These are phyloP conservation scores for Byssochlamys sp. DNA, from an alignment of 2,329 filamentous ascomycete species.

Conservation along the genomic window DNA sequence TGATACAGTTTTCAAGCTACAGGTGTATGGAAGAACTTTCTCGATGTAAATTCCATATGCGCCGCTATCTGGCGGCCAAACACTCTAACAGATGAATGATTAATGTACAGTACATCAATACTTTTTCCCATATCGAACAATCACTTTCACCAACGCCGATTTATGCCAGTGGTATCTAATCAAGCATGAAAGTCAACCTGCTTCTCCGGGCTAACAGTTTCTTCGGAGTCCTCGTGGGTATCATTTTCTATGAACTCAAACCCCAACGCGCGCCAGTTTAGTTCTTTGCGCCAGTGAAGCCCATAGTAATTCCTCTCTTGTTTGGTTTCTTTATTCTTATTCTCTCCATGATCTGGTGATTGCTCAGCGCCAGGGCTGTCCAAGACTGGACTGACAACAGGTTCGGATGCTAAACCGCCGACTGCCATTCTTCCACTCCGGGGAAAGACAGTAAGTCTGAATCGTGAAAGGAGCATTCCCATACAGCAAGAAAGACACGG, in stretches of 20 bases:
- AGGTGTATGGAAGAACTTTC: too few relatives aligned
- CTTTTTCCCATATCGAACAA: too few relatives aligned
- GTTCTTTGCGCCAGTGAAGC: constrained; percentile 53
- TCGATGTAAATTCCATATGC: too few relatives aligned
- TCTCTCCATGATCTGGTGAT: constrained; percentile 19
- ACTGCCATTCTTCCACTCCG: constrained; percentile 61
- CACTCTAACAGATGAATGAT: too few relatives aligned
- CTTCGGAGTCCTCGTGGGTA: constrained; percentile 3
- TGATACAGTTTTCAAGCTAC: too few relatives aligned
- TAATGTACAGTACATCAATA: too few relatives aligned
- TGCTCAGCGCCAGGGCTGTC: not conserved
- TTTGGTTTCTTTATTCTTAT: not conserved
- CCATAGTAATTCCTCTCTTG: constrained; percentile 39
- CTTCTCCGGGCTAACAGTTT: not conserved
- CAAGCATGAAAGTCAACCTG: constrained; percentile 15
- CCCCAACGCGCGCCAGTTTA: constrained; percentile 42
- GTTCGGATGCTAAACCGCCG: constrained; percentile 72
- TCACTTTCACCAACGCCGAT: not conserved
- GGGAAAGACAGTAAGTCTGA: constrained; percentile 70
- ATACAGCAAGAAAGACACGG: constrained; percentile 95
- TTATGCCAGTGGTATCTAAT: not conserved
- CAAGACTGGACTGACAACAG: constrained; percentile 15
- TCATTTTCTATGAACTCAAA: constrained; percentile 36
- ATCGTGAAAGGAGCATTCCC: constrained; percentile 88
- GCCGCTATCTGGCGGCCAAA: too few relatives aligned